Percentiles rank a stretch among this genome's conserved stretches.
Evolutionary conservation across 169 alveolate species (phyloP).

Genomic region (Eimeria praecox): DNA sequence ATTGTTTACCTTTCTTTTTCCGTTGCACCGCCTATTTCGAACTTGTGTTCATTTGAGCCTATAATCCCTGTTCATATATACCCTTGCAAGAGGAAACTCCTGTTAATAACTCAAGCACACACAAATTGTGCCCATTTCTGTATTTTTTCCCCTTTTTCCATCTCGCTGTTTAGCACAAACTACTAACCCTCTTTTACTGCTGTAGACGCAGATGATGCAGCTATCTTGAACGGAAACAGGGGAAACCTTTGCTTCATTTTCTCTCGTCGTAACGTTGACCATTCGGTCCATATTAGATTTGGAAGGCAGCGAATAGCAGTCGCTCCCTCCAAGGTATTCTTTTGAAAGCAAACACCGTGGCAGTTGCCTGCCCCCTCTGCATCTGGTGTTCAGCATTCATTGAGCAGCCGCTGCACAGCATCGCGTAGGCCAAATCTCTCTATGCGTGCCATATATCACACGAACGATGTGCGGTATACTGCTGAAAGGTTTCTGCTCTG

Average conservation of each 20-base stretch:
- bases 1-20: neutral
- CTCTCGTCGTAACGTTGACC: neutral
- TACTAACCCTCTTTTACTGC: neutral
- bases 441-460: neutral
- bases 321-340: too few relatives aligned
- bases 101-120: neutral
- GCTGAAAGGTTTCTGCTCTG: too few relatives aligned
- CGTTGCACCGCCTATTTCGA: neutral
- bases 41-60: neutral
- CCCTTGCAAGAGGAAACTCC: neutral
- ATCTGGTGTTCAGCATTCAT: neutral
- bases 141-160: neutral
- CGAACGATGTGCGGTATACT: neutral
- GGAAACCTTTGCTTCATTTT: neutral
- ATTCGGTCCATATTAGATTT: neutral
- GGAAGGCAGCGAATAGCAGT: neutral
- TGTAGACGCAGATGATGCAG: neutral
- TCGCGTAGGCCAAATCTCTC: neutral
- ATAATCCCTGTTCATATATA: neutral
- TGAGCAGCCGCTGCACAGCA: neutral
- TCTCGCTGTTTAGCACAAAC: neutral
- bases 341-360: neutral
- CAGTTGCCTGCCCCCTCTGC: neutral
- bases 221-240: neutral
- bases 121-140: neutral